Percentiles rank a stretch among this genome's conserved stretches.
phyloP scores from a whole-genome alignment of 805 yeast genomes.

The Teunomyces lycoperdinae region DNA sequence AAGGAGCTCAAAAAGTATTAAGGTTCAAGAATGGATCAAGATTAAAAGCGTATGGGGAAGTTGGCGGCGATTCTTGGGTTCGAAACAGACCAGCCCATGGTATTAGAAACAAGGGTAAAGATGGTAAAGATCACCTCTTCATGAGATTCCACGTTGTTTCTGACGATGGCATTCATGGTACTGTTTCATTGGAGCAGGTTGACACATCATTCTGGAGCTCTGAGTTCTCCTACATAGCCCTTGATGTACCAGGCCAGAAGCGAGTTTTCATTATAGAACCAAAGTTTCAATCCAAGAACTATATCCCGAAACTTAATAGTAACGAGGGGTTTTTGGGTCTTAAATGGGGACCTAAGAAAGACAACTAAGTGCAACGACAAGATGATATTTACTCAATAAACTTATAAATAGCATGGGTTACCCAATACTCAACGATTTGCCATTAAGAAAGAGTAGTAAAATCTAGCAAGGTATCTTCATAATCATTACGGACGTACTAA shows the following conservation, averaged over 20 bases:
- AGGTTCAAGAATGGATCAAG: constrained; percentile 54
- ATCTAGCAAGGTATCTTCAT: too few relatives aligned
- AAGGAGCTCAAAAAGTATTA: constrained; percentile 54
- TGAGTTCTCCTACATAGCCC: constrained; percentile 66
- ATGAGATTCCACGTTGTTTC: constrained; percentile 89
- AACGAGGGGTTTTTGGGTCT: constrained; percentile 71
- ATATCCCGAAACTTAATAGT: constrained; percentile 34
- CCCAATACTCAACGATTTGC: constrained; percentile 19
- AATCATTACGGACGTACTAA: too few relatives aligned
- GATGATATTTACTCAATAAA: not conserved
- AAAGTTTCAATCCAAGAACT: constrained; percentile 42
- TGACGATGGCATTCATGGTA: constrained; percentile 54
- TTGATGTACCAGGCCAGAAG: constrained; percentile 71
- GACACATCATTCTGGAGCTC: constrained; percentile 65
- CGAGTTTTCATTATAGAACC: constrained; percentile 73
- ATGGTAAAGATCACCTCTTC: constrained; percentile 75
- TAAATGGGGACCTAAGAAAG: constrained; percentile 80
- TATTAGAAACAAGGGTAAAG: constrained; percentile 60
- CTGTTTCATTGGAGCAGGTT: constrained; percentile 77
- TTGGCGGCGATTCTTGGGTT: constrained; percentile 72
- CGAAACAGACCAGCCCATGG: constrained; percentile 84
- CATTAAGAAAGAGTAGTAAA: not conserved
- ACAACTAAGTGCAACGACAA: constrained; percentile 14
- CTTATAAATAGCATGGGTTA: constrained; percentile 12
- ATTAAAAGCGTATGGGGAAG: constrained; percentile 82